These are phyloP conservation scores for Fagopyrum tataricum DNA, from an alignment of 148 eudicot genomes.

Conservation along the genomic window DNA sequence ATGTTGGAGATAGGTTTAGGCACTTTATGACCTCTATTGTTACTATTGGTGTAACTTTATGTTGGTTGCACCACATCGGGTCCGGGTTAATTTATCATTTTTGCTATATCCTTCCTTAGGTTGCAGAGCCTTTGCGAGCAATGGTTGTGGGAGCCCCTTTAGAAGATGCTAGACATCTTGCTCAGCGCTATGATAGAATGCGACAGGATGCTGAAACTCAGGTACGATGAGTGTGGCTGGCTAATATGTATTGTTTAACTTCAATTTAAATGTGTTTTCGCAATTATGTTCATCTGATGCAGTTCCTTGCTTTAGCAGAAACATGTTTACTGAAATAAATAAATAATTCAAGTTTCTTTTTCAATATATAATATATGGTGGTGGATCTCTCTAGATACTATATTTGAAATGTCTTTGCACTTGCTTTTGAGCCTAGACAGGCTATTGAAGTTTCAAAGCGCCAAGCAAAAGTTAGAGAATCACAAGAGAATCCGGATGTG, in stretches of 20 bases:
- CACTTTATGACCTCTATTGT: background rate
- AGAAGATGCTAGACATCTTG: constrained; percentile 98
- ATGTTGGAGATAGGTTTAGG: background rate
- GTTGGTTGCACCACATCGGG: background rate
- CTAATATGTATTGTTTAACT: background rate
- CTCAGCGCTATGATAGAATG: constrained; percentile 91
- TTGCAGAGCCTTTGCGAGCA: constrained; percentile 94
- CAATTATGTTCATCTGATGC: background rate
- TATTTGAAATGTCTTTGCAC: constrained; percentile 6
- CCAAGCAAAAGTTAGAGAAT: constrained; percentile 76
- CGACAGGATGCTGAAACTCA: constrained; percentile 98
- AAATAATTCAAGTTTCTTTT: background rate
- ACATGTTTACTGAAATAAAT: background rate
- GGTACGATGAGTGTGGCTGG: constrained; percentile 31
- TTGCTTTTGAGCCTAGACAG: constrained; percentile 62
- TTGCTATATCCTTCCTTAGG: constrained; percentile 31
- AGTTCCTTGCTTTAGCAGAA: background rate
- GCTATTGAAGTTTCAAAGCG: constrained; percentile 89
- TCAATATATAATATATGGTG: background rate
- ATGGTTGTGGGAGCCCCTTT: constrained; percentile 99
- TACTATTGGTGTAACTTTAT: background rate
- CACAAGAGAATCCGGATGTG: constrained; percentile 67
- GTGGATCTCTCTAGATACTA: background rate
- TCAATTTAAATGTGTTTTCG: background rate
- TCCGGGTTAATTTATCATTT: background rate